Evolutionary conservation across 2,329 filamentous ascomycete species (phyloP).

Genomic region (Pseudogymnoascus sp.): DNA sequence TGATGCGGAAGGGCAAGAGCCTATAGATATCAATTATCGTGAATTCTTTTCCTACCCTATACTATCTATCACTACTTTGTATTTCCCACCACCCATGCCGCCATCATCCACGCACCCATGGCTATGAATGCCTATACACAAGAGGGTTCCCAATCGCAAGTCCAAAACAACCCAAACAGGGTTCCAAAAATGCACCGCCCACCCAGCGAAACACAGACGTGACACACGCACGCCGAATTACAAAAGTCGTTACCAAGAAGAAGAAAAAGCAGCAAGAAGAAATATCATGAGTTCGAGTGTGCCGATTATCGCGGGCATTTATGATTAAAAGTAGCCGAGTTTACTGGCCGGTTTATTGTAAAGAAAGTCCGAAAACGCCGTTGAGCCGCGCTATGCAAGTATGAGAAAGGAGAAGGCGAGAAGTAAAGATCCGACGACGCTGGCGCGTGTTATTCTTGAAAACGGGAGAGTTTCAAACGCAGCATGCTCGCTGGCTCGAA

Average conservation of each 20-base stretch:
- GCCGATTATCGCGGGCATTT: background rate
- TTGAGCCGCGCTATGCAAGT: constrained; percentile 7
- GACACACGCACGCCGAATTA: constrained; percentile 2
- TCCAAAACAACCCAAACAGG: background rate
- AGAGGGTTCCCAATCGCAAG: background rate
- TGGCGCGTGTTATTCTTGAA: background rate
- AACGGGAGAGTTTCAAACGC: background rate
- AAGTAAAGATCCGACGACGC: background rate
- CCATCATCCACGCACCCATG: background rate
- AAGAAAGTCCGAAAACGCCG: constrained; percentile 2
- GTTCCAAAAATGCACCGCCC: background rate
- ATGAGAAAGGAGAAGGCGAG: constrained; percentile 5
- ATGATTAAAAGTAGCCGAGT: constrained; percentile 1
- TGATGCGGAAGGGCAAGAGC: background rate
- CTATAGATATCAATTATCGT: background rate
- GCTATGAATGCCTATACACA: background rate
- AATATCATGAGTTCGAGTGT: background rate
- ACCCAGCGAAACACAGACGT: constrained; percentile 1
- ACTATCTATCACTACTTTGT: background rate
- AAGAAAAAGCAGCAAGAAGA: background rate
- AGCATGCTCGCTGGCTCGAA: background rate
- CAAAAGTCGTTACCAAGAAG: background rate
- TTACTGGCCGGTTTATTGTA: background rate
- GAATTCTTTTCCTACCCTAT: background rate
- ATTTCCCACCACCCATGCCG: background rate